Conservation (phyloP, 495 filamentous ascomycete genomes). For the Penicillium antarcticum region DNA sequence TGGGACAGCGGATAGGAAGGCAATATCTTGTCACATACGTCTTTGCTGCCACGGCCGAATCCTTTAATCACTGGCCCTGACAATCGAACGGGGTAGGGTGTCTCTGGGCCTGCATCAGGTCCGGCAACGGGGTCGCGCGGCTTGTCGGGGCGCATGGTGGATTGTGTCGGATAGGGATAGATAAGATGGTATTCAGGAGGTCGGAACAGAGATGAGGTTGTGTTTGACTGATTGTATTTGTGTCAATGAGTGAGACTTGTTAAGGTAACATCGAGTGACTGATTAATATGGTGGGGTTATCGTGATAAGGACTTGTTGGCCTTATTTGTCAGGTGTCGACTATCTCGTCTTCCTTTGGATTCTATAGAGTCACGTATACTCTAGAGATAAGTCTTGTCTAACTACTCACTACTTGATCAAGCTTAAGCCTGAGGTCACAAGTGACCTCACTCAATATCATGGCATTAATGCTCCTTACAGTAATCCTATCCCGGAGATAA, state of each 20-base stretch:
- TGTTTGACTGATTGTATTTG: neutral
- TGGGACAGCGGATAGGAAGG: too few species aligned
- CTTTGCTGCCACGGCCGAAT: constrained; percentile 90
- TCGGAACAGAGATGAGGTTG: neutral
- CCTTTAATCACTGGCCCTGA: constrained; percentile 84
- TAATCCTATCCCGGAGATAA: constrained; percentile 22
- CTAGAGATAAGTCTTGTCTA: too few species aligned
- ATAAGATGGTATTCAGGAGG: neutral
- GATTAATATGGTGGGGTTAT: constrained; percentile 2
- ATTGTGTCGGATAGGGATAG: neutral
- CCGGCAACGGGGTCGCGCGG: constrained; percentile 66
- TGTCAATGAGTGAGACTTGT: neutral
- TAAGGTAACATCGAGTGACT: neutral
- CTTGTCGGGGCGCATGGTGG: constrained; percentile 36
- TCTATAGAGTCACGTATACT: too few species aligned
- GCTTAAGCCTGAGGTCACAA: neutral
- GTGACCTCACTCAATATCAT: constrained; percentile 12
- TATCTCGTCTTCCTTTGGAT: too few species aligned
- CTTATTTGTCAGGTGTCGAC: neutral
- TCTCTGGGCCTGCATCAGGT: constrained; percentile 61
- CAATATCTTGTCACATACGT: constrained; percentile 41
- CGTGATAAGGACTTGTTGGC: neutral
- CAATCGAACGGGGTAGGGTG: constrained; percentile 79
- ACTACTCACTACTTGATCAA: neutral
- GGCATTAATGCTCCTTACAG: constrained; percentile 22